Percentiles rank a stretch among this genome's conserved stretches.
phyloP scores from a whole-genome alignment of 2,329 filamentous ascomycete genomes.

The Phaeosphaeria sp. region DNA sequence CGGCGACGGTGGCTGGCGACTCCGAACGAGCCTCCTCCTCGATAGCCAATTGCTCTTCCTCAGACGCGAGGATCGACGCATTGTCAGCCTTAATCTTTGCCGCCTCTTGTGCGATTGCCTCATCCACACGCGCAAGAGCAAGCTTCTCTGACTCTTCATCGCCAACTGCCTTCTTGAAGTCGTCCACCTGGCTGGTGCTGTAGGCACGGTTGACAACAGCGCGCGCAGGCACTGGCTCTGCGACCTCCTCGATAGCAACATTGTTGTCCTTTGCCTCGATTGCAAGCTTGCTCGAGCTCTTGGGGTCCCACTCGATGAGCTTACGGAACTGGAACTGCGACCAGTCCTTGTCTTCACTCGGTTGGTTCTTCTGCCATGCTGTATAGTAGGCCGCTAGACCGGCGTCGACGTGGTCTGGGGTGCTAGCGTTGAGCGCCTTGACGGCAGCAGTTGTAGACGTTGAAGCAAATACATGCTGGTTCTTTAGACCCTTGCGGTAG shows the following conservation, averaged over 20 bases:
- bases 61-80: constrained; percentile 44
- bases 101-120: constrained; percentile 81
- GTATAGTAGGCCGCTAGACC: constrained; percentile 91
- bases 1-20: constrained; percentile 40
- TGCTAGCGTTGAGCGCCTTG: constrained; percentile 38
- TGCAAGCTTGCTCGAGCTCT: constrained; percentile 46
- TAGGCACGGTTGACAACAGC: constrained; percentile 56
- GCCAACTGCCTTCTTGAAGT: constrained; percentile 64
- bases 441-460: constrained; percentile 46
- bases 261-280: constrained; percentile 48
- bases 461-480: constrained; percentile 77
- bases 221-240: constrained; percentile 36
- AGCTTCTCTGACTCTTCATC: constrained; percentile 57
- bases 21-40: constrained; percentile 41
- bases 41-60: constrained; percentile 38
- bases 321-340: constrained; percentile 89
- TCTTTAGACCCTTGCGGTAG: constrained; percentile 61
- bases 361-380: constrained; percentile 81
- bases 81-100: constrained; percentile 63
- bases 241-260: constrained; percentile 37
- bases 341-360: constrained; percentile 81
- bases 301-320: constrained; percentile 84
- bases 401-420: constrained; percentile 48
- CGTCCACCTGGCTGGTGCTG: constrained; percentile 64
- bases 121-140: constrained; percentile 81